Base-by-base conservation (phyloP, 2,329 filamentous ascomycete species). In the Gremmenia infestans region DNA sequence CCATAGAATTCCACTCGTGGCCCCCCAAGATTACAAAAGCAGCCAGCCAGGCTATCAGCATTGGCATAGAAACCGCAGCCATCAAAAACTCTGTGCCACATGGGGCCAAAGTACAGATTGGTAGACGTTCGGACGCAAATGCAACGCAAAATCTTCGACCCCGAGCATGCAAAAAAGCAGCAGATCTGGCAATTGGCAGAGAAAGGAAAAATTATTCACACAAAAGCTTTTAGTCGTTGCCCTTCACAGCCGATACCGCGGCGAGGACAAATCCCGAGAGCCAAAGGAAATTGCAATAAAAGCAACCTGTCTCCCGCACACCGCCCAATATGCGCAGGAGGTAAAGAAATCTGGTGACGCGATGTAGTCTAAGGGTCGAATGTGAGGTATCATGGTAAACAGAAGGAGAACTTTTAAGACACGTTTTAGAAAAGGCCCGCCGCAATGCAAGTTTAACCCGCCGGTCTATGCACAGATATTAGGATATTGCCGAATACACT, bases 381-480 rank as follows among this genome's bases (percentile, higher is more conserved):
- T 63, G 55, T 63, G 68, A 75, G 73, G 73, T 76, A 76, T 76
- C 73, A 75, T 74, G 67, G 68, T 64, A 70, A 67, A 63, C 63
- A 67, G 70, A 68, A 66, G 65, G 67, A 68, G 68, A 75, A 74
- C 72, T 75, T 75, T 76, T 75, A 66, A 70, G 68, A 74, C 72
- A 74, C 71, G 68, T 73, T 66, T 65, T 63, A 59, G 63, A 68
- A 65, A 65, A 70, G 60, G 57, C 69, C 70, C 65, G 62, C 70
- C 70, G 69, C 71, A 74, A 76, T 76, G 73, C 73, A 74, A 72
- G 64, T 73, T 71, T 65, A 69, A 64, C 59, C 72, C 70, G 68
- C 70, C 70, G 66, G 69, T 75, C 72, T 75, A 76, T 74, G 72
- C 70, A 72, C 71, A 70, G 68, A 73, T 68, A 75, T 74, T 71